phyloP scores from a whole-genome alignment of 1,284 basidiomycete genomes.

The Ganoderma sp. region DNA sequence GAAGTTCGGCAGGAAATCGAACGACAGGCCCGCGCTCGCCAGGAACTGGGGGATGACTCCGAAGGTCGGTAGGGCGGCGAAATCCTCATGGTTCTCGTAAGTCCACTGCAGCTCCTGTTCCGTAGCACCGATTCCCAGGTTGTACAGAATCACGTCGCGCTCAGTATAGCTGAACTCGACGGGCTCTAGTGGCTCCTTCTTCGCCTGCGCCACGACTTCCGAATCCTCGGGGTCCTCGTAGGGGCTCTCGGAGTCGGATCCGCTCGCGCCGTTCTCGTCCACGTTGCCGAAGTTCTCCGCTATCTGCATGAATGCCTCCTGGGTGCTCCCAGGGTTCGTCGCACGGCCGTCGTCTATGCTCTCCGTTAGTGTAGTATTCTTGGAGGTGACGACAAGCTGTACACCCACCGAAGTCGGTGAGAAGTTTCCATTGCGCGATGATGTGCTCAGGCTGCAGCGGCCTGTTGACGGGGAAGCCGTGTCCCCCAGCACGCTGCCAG shows the following conservation, averaged over 20 bases:
- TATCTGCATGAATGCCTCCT: slow-evolving; percentile 80
- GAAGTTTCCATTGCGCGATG: slow-evolving; percentile 76
- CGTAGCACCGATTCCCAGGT: slow-evolving; percentile 94
- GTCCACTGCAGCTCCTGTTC: slow-evolving; percentile 92
- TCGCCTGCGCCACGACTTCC: slow-evolving; percentile 82
- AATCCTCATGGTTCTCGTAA: slow-evolving; percentile 89
- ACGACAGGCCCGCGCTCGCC: slow-evolving; percentile 63
- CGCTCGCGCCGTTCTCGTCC: slow-evolving; percentile 39
- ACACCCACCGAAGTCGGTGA: slow-evolving; percentile 81
- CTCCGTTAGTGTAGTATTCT: slow-evolving; percentile 21
- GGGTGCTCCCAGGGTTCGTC: slow-evolving; percentile 74
- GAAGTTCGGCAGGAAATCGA: slow-evolving; percentile 94
- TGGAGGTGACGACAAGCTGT: no score
- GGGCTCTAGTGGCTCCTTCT: slow-evolving; percentile 64
- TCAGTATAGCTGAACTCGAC: slow-evolving; percentile 81
- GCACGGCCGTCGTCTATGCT: slow-evolving; percentile 72
- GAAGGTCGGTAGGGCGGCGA: slow-evolving; percentile 90
- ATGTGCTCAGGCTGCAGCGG: slow-evolving; percentile 82
- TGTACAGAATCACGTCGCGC: slow-evolving; percentile 94
- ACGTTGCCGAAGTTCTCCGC: slow-evolving; percentile 84
- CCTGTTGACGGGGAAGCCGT: slow-evolving; percentile 84
- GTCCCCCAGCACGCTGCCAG: slow-evolving; percentile 91
- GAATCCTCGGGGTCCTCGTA: slow-evolving; percentile 88
- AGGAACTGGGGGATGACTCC: slow-evolving; percentile 95
- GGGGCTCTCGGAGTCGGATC: slow-evolving; percentile 44